Evolutionary conservation across 805 yeast genomes (phyloP).

Genomic region (Metschnikowia baotianmanensis): DNA sequence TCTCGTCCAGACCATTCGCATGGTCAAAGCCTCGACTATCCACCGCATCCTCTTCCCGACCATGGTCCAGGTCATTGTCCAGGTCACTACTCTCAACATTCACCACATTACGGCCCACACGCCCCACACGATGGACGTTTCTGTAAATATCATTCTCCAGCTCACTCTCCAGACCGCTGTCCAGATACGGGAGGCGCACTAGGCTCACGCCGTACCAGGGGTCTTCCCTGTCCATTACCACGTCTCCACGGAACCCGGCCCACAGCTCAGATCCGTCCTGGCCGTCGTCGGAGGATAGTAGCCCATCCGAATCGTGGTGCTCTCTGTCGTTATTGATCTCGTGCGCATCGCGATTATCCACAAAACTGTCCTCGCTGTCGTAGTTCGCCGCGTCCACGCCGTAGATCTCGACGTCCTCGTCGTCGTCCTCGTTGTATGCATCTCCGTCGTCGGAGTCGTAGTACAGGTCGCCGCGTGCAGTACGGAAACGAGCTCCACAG

Average conservation of each 20-base stretch:
- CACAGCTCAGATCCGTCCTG: constrained; percentile 9
- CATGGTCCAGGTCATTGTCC: not conserved
- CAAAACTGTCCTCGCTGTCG: constrained; percentile 21
- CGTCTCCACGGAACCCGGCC: constrained; percentile 10
- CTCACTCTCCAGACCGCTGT: not conserved
- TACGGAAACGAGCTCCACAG: constrained; percentile 56
- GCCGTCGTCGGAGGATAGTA: constrained; percentile 15
- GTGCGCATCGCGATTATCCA: constrained; percentile 18
- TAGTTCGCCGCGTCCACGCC: constrained; percentile 17
- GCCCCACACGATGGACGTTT: too few relatives aligned
- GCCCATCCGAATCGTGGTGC: constrained; percentile 16
- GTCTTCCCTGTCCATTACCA: constrained; percentile 7
- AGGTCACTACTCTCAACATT: not conserved
- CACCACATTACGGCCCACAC: not conserved
- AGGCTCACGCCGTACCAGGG: too few relatives aligned
- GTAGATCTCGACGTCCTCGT: constrained; percentile 24
- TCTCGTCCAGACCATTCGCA: too few relatives aligned
- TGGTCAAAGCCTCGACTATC: too few relatives aligned
- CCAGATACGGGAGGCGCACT: too few relatives aligned
- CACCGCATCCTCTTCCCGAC: not conserved
- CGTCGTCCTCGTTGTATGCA: constrained; percentile 32
- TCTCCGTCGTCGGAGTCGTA: constrained; percentile 40
- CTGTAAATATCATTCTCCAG: too few relatives aligned
- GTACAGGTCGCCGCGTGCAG: constrained; percentile 30
- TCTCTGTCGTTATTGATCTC: constrained; percentile 23